A percentile compares a stretch with the other conserved stretches of the same genome.
phyloP scores from a whole-genome alignment of 2,329 filamentous ascomycete species.

The Ilyonectria mors-panacis region DNA sequence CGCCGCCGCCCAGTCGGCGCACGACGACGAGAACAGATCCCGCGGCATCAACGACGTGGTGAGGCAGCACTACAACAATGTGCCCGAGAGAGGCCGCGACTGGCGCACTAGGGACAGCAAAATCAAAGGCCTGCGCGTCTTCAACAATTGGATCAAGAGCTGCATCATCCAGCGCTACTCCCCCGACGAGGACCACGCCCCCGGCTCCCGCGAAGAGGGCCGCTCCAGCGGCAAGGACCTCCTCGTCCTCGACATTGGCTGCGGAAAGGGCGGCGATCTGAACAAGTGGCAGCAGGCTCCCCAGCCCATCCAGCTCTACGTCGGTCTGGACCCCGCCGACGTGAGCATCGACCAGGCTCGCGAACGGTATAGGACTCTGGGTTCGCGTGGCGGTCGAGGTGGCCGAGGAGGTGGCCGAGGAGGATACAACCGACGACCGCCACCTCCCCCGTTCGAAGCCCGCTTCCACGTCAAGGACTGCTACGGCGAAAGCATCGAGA shows the following conservation, averaged over 20 bases:
- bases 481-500: conserved; percentile 86
- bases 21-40: conserved; percentile 57
- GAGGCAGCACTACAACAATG: conserved; percentile 94
- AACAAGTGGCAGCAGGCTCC: conserved; percentile 97
- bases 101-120: conserved; percentile 95
- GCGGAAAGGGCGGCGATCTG: conserved; percentile 95
- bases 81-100: conserved; percentile 92
- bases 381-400: conserved; percentile 69
- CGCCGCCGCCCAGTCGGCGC: conserved; percentile 54
- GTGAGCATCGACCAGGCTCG: conserved; percentile 92
- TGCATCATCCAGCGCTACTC: conserved; percentile 98
- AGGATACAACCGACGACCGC: conserved; percentile 57
- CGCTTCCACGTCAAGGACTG: conserved; percentile 95
- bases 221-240: conserved; percentile 72
- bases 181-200: conserved; percentile 80
- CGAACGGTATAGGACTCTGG: conserved; percentile 85
- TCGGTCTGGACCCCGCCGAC: conserved; percentile 93
- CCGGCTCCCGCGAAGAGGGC: conserved; percentile 70
- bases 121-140: conserved; percentile 93
- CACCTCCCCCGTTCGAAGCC: conserved; percentile 80
- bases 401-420: conserved; percentile 62
- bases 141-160: conserved; percentile 99
- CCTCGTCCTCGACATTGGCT: conserved; percentile 92
- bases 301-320: conserved; percentile 92
- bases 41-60: conserved; percentile 85